Percentiles rank a stretch among this genome's conserved stretches.
phyloP scores from a whole-genome alignment of 2,329 filamentous ascomycete genomes.

The Didymella sp. region DNA sequence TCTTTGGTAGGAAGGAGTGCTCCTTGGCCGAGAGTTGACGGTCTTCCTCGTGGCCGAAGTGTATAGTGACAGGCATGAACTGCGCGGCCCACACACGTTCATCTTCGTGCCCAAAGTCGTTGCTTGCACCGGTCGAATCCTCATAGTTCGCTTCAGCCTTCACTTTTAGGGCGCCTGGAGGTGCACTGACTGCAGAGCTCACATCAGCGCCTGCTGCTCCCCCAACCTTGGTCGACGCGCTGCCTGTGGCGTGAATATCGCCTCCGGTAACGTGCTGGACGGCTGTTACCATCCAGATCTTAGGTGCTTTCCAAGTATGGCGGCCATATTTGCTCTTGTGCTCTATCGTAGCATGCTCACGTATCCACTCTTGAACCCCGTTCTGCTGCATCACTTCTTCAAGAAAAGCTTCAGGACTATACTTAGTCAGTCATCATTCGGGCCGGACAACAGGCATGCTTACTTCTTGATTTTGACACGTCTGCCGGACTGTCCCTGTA shows the following conservation, averaged over 20 bases:
- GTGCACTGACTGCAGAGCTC: background rate
- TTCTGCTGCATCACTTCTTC: background rate
- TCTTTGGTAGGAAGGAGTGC: background rate
- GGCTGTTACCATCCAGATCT: slow-evolving; percentile 9
- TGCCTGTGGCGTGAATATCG: background rate
- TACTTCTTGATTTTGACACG: background rate
- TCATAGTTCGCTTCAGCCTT: background rate
- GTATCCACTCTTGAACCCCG: background rate
- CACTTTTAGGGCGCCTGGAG: background rate
- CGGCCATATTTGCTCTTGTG: slow-evolving; percentile 1
- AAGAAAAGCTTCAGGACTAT: slow-evolving; percentile 1
- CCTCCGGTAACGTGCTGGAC: slow-evolving; percentile 1
- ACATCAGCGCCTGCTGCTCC: background rate
- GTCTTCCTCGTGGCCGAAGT: background rate
- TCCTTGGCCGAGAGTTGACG: background rate
- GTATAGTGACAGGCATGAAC: slow-evolving; percentile 3
- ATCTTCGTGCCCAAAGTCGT: background rate
- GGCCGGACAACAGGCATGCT: background rate
- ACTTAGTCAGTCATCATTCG: background rate
- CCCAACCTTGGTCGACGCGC: background rate
- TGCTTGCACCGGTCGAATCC: background rate
- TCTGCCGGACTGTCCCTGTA: background rate
- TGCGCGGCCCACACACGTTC: slow-evolving; percentile 4
- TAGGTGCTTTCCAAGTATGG: background rate
- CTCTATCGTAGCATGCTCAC: background rate